Evolutionary conservation across 179 eudicot genomes (phyloP), one percentile per base, ranked within the genome.

Genomic region (Dionaea muscipula): DNA sequence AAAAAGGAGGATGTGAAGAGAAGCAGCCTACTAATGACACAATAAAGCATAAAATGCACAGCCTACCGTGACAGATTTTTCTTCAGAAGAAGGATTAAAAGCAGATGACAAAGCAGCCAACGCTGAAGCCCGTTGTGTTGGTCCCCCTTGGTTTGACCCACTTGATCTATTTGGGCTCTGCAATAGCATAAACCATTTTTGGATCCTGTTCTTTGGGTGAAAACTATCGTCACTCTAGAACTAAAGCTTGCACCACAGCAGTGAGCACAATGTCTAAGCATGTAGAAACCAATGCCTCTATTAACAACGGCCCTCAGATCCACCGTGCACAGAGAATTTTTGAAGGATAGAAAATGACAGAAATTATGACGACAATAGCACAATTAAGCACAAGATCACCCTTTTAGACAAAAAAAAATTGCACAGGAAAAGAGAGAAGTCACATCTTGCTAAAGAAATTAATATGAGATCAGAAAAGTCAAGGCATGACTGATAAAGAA

Each of bases 101-200:
- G 99, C 99, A 67, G 93, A 75, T 43, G 83, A 75, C 63, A 93
- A 72, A 57, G 99, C 99, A 66, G 94, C 99, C 66, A 93, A 72
- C n/a, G 99, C 99, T 35, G 94, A 77, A 26, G 99, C 99, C 67
- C 99, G 72, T 76, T 93, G 99, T 37, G 94, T 87, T 56, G 81
- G 74, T 53, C 96, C 99, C 44, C 88, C 94, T 66, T 81, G 81
- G 64, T 72, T 86, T 56, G 84, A 55, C 19, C 91, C 82, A 69
- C 74, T 82, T 44, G 94, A 72, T 63, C 62, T 84, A 51, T 40
- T 51, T 51, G 57, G 39, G 40, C 51, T 61, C 65, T 61, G 51
- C 65, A 40, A 40, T 39, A 40, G 27, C 46, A 22, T 16, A 47
- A 24, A 16, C 35, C 37, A 24, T 47, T 31, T 9, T 26, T 40